Evolutionary conservation across 495 filamentous ascomycete species (phyloP).

Genomic region (Entonaema liquescens): DNA sequence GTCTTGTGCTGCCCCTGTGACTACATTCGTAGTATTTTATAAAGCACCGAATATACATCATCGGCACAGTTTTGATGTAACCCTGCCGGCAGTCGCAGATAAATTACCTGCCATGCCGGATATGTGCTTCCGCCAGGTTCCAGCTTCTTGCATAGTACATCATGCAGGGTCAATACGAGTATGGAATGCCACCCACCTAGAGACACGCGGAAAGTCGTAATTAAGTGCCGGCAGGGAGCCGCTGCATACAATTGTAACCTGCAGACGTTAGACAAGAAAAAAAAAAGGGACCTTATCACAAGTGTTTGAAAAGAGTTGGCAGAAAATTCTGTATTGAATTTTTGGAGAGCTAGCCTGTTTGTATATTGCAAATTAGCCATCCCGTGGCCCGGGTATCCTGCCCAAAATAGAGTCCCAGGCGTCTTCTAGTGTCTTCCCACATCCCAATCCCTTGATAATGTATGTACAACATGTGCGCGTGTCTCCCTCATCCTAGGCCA

Average conservation of each 20-base stretch:
- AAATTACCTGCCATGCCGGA: neutral
- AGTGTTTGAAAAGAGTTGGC: neutral
- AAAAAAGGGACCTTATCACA: no score
- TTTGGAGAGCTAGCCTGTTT: neutral
- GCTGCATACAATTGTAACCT: neutral
- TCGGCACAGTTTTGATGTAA: neutral
- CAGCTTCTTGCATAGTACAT: neutral
- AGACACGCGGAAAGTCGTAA: neutral
- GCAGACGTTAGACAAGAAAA: neutral
- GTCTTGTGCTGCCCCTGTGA: neutral
- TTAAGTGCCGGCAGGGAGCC: neutral
- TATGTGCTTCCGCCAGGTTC: neutral
- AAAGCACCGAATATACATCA: neutral
- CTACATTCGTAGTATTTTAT: neutral
- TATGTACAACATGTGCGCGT: neutral
- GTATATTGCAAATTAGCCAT: neutral
- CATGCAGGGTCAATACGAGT: constrained; percentile 2
- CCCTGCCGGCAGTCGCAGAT: neutral
- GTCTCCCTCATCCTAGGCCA: neutral
- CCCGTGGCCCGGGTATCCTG: neutral
- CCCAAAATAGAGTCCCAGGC: neutral
- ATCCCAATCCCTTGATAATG: neutral
- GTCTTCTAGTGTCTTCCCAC: neutral
- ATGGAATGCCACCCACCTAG: neutral
- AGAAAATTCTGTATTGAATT: neutral